Base-by-base conservation (phyloP, 371 early-diverging fungal genomes). In the Conidiobolus incongruus region DNA sequence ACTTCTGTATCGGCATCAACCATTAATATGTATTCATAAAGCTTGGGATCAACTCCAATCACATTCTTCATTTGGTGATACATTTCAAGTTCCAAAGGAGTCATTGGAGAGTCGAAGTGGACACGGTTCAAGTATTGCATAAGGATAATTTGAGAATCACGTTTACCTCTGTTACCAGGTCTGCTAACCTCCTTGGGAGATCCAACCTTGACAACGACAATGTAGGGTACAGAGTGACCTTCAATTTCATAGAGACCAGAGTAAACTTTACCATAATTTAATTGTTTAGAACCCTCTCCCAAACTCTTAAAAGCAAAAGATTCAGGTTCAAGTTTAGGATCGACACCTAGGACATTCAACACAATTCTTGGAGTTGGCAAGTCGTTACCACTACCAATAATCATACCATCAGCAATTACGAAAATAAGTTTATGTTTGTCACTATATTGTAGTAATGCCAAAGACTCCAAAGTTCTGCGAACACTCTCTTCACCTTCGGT, bases 91-190 rank as follows among this genome's bases (percentile, higher is more conserved):
- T 93, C 93, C 47, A 91, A 63, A n/a, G 89, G 85, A 6, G 82
- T 73, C 80, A 92, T 78, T 44, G 86, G 72, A 32, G 65, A 56
- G 52, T 88, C 81, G 61, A 85, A 91, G 58, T 94, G 90, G 8
- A 99, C 84, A 58, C 86, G 83, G 62, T 83, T 82, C 56, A 98
- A 76, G 71, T 95, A 98, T 39, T 81, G 72, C 98, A 98, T 96
- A 51, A 86, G 74, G 40, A 99, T 75, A 61, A 99, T 79, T n/a
- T n/a, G n/a, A n/a, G n/a, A n/a, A n/a, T n/a, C n/a, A n/a, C n/a
- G n/a, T n/a, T n/a, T n/a, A n/a, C n/a, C n/a, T n/a, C n/a, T n/a
- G n/a, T n/a, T n/a, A n/a, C n/a, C n/a, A n/a, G n/a, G n/a, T n/a
- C n/a, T 82, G 47, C 65, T 64, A 44, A 72, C 66, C 52, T 83